Percentiles rank a stretch among this genome's conserved stretches.
Conservation (phyloP, 2,329 filamentous ascomycete genomes). For the Aspergillus tanneri region DNA sequence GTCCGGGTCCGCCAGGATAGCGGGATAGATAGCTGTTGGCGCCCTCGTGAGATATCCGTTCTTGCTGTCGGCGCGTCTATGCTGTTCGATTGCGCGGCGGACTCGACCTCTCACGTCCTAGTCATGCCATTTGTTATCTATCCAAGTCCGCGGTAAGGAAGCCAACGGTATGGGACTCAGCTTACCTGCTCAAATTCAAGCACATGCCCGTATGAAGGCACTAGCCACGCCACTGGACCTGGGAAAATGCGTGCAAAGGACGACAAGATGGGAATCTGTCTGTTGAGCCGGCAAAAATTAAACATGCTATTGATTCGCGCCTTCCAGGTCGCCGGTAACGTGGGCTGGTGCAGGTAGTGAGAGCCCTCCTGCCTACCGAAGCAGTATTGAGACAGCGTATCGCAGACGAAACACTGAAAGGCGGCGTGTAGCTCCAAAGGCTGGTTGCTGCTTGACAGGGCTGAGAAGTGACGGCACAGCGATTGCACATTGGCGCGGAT, state of each 20-base stretch:
- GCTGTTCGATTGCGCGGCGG: not conserved
- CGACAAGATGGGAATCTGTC: constrained; percentile 10
- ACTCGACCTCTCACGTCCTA: constrained; percentile 5
- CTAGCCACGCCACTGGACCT: not conserved
- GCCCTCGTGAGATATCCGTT: no score
- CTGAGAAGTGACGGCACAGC: constrained; percentile 12
- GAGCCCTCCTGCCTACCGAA: constrained; percentile 12
- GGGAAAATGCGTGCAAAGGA: constrained; percentile 4
- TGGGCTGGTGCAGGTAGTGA: constrained; percentile 3
- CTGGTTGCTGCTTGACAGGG: not conserved
- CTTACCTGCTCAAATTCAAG: constrained; percentile 8
- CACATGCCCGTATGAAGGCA: constrained; percentile 4
- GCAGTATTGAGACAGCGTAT: constrained; percentile 14
- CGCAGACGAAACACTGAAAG: constrained; percentile 12
- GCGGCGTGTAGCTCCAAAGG: constrained; percentile 14
- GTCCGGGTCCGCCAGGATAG: constrained; percentile 8
- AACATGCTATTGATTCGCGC: constrained; percentile 8
- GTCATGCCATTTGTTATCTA: no score
- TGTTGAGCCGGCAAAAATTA: not conserved
- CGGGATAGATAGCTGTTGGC: constrained; percentile 10
- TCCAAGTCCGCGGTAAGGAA: no score
- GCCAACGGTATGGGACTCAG: not conserved
- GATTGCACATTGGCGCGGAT: constrained; percentile 8
- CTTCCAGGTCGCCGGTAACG: constrained; percentile 14
- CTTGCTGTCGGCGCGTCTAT: not conserved